Evolutionary conservation across 2,329 filamentous ascomycete genomes (phyloP).

Genomic region (Leptosphaerulina australis): DNA sequence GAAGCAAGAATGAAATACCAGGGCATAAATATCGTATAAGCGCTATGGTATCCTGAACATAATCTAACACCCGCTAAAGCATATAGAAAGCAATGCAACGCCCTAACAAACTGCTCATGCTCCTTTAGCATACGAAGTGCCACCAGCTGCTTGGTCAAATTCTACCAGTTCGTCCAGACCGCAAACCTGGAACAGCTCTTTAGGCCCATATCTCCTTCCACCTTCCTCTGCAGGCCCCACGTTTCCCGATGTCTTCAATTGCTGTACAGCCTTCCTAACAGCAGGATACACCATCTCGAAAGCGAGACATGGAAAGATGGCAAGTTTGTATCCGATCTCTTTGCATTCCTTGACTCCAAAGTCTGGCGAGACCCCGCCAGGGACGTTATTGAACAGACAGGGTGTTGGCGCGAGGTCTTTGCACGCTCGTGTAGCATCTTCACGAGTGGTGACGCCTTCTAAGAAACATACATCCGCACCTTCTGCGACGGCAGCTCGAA

Average conservation of each 20-base stretch:
- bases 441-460: conserved; percentile 61
- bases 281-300: conserved; percentile 44
- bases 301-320: conserved; percentile 59
- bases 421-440: conserved; percentile 58
- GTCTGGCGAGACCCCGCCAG: conserved; percentile 61
- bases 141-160: conserved; percentile 57
- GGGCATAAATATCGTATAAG: not conserved
- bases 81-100: not conserved
- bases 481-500: conserved; percentile 58
- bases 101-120: not conserved
- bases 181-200: conserved; percentile 59
- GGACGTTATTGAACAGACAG: conserved; percentile 64
- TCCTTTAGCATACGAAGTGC: conserved; percentile 38
- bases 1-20: not conserved
- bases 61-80: conserved; percentile 12
- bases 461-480: conserved; percentile 67
- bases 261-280: conserved; percentile 36
- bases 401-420: conserved; percentile 57
- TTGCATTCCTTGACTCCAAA: conserved; percentile 60
- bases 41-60: conserved; percentile 11
- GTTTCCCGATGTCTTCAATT: conserved; percentile 36
- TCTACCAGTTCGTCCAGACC: conserved; percentile 59
- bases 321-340: conserved; percentile 63
- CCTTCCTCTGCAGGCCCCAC: conserved; percentile 47
- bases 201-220: conserved; percentile 54